Base-by-base conservation (phyloP, 2,329 filamentous ascomycete genomes). In the Celoporthe dispersa region DNA sequence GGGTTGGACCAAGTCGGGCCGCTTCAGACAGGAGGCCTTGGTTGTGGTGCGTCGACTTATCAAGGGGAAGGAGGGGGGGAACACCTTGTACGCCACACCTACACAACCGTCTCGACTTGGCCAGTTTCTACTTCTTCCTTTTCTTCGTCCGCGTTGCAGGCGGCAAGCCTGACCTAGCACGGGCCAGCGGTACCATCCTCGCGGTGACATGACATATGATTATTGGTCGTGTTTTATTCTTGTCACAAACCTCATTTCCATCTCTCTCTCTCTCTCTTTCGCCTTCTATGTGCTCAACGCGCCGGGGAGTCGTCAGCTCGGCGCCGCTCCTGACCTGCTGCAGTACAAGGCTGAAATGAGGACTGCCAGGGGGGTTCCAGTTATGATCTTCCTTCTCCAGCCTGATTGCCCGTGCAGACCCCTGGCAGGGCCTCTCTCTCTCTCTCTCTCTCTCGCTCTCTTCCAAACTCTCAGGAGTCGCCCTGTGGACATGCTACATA, bases 291-390 rank as follows among this genome's bases (percentile, higher is more conserved):
- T 22, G 16, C n/a, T 22, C 19, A 8, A 2, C 35, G n/a, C 37
- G 51, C 25, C 19, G 62, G 57, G 48, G 37, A 70, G 44, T 68
- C 66, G 69, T 68, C 66, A 62, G 63, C 63, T 41, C 48, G 64
- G 48, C 33, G 51, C 64, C 55, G n/a, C 33, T 66, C 33, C 41
- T 57, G 51, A 57, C 64, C 31, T 53, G 5, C 28, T 31, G 25
- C 9, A 22, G 28, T 9, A 12, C 2, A 22, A n/a, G 2, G 16
- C 33, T 57, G 51, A 37, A 66, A 55, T 57, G 53, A 66, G n/a
- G 33, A 55, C 35, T 28, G 44, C 31, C 48, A 35, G 51, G 51
- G 51, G 63, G 64, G 63, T 35, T 35, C 48, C 14, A 39, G 19
- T 39, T 25, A 66, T 66, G 64, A 31, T 57, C 64, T 37, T n/a